phyloP scores from a whole-genome alignment of 495 filamentous ascomycete species.

The Articulospora tetracladia region DNA sequence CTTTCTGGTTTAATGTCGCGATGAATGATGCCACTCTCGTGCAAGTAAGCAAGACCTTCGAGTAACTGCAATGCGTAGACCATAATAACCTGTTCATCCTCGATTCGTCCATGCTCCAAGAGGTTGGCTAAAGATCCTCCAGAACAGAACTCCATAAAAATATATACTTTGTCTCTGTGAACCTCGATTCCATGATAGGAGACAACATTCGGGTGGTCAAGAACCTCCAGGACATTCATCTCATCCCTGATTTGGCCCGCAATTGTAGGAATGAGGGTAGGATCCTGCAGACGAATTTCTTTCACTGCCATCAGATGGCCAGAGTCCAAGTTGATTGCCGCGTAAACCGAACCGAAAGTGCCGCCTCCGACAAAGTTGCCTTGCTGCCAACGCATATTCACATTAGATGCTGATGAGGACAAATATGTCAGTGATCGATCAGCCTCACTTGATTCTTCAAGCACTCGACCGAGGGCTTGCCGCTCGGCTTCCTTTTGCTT shows the following conservation, averaged over 20 bases:
- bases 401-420: slow-evolving; percentile 89
- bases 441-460: slow-evolving; percentile 92
- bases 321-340: slow-evolving; percentile 93
- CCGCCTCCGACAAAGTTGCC: slow-evolving; percentile 96
- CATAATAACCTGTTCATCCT: slow-evolving; percentile 97
- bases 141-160: slow-evolving; percentile 99
- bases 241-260: slow-evolving; percentile 92
- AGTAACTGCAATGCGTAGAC: slow-evolving; percentile 95
- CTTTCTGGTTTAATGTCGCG: slow-evolving; percentile 99
- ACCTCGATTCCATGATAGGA: slow-evolving; percentile 98
- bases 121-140: slow-evolving; percentile 89
- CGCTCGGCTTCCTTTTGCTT: slow-evolving; percentile 82
- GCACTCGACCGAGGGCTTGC: slow-evolving; percentile 80
- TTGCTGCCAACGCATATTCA: slow-evolving; percentile 94
- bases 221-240: slow-evolving; percentile 90
- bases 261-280: slow-evolving; percentile 90
- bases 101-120: slow-evolving; percentile 92
- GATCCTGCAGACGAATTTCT: slow-evolving; percentile 95
- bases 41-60: slow-evolving; percentile 92
- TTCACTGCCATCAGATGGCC: slow-evolving; percentile 98
- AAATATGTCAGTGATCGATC: slow-evolving; percentile 92
- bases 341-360: slow-evolving; percentile 95
- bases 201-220: slow-evolving; percentile 97
- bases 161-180: slow-evolving; percentile 96
- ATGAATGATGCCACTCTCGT: slow-evolving; percentile 85